These are phyloP conservation scores for Citrus unshiu DNA, from an alignment of 345 rosid genomes.

Conservation along the genomic window DNA sequence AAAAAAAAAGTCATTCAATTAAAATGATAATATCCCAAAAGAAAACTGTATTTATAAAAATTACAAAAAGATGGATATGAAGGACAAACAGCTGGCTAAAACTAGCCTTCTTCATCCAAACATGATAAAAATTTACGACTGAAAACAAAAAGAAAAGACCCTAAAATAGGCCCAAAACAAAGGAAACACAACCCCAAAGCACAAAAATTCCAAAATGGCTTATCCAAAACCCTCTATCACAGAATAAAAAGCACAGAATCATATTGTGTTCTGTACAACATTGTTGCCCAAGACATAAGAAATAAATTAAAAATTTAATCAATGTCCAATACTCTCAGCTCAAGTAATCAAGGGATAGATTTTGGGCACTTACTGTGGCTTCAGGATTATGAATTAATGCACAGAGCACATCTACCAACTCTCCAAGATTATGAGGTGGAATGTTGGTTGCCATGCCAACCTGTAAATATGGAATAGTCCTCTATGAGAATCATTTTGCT, in stretches of 20 bases:
- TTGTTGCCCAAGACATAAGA: neutral
- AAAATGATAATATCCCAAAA: no score
- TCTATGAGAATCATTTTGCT: neutral
- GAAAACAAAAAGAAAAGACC: no score
- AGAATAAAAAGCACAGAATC: neutral
- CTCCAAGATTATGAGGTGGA: conserved; percentile 98
- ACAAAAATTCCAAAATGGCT: no score
- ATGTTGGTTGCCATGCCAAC: conserved; percentile 99
- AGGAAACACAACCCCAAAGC: no score
- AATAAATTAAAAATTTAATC: neutral
- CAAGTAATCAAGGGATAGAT: neutral
- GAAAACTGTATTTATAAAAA: no score
- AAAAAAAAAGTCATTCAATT: no score
- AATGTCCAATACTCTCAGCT: conserved; percentile 16
- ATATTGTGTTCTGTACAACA: neutral
- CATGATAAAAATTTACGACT: no score
- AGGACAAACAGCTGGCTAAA: no score
- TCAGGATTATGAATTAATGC: conserved; percentile 89
- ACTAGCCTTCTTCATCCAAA: no score
- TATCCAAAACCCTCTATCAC: no score
- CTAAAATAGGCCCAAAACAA: no score
- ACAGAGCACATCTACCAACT: conserved; percentile 91
- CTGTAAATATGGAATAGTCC: conserved; percentile 30
- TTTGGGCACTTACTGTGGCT: conserved; percentile 57
- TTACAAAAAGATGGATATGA: no score